phyloP scores from a whole-genome alignment of 257 asterid species.

The Scutellaria barbata region DNA sequence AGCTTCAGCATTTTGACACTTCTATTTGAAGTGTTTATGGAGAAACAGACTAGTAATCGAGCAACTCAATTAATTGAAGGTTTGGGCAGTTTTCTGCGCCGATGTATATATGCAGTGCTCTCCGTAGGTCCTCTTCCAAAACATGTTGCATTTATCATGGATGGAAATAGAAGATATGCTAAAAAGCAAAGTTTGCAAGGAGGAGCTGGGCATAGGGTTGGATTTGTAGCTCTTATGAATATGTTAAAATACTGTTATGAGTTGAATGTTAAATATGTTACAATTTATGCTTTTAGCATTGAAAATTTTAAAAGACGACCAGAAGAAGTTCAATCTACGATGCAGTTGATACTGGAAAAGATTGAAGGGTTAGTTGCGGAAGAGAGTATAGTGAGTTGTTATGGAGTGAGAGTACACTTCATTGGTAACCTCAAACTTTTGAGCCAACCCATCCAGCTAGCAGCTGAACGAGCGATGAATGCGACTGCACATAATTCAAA shows the following conservation, averaged over 20 bases:
- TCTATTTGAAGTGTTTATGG: constrained; percentile 43
- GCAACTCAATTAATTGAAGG: constrained; percentile 37
- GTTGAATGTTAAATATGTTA: constrained; percentile 57
- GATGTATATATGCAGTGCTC: constrained; percentile 47
- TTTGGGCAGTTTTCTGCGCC: constrained; percentile 41
- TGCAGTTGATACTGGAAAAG: constrained; percentile 73
- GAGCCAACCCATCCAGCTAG: constrained; percentile 54
- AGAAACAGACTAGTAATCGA: constrained; percentile 32
- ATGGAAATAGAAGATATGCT: constrained; percentile 81
- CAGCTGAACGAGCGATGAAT: constrained; percentile 75
- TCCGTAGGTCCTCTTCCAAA: constrained; percentile 63
- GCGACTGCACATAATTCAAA: constrained; percentile 65
- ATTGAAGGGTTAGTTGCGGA: constrained; percentile 63
- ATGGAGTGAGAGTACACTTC: constrained; percentile 72
- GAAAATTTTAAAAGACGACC: constrained; percentile 79
- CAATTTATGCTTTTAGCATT: constrained; percentile 82
- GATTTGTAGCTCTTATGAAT: constrained; percentile 60
- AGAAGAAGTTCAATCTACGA: constrained; percentile 77
- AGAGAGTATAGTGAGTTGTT: constrained; percentile 57
- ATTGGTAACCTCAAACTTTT: constrained; percentile 71
- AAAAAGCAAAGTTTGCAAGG: constrained; percentile 56
- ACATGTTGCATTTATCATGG: constrained; percentile 85
- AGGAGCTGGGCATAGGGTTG: constrained; percentile 67
- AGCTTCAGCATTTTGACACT: constrained; percentile 24
- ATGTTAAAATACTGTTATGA: constrained; percentile 75